Evolutionary conservation across 2,329 filamentous ascomycete species (phyloP), one percentile per base, ranked within the genome.

Genomic region (Aspergillus ochraceus): DNA sequence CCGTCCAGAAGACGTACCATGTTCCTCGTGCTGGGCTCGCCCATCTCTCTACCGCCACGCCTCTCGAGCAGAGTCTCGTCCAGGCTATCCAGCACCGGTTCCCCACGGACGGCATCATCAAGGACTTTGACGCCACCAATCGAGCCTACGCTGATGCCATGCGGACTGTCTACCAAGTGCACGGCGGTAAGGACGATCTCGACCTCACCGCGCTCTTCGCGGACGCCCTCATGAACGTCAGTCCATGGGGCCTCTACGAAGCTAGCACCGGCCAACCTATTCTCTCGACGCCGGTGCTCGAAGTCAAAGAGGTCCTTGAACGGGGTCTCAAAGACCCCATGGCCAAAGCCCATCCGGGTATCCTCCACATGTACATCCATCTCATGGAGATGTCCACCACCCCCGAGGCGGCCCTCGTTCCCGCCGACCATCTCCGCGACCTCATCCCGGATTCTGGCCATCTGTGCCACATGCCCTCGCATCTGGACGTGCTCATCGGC

Each of bases 301-400:
- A 89, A 57, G 81, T 79, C 0, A 87, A 86, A 63, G 61, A 62
- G 0, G 77, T 88, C 1, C 77, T 90, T 2, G 87, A 90, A 24
- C 72, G 70, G 1, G 84, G 84, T 0, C 74, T 92, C 29, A 68
- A 71, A 3, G 76, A 79, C 2, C 69, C 79, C 1, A 77, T 75
- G 4, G 83, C 79, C 1, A 70, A 78, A 9, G 63, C 76, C 4
- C 90, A 94, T 68, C 87, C 90, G 0, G 90, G 89, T 0, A 74
- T 92, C 0, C 78, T 91, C 2, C 90, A 92, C 70, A 76, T 92
- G 42, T 91, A 92, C 72, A 89, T 91, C 32, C 89, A 91, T 64
- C 81, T 90, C 10, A 88, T 90, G 81, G 89, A 92, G 69, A 91
- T 91, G 88, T 90, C 88, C 0, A 75, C 79, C 0, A 81, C 77